Conservation (phyloP, 1,284 basidiomycete species). For the Coniophora puteana region DNA sequence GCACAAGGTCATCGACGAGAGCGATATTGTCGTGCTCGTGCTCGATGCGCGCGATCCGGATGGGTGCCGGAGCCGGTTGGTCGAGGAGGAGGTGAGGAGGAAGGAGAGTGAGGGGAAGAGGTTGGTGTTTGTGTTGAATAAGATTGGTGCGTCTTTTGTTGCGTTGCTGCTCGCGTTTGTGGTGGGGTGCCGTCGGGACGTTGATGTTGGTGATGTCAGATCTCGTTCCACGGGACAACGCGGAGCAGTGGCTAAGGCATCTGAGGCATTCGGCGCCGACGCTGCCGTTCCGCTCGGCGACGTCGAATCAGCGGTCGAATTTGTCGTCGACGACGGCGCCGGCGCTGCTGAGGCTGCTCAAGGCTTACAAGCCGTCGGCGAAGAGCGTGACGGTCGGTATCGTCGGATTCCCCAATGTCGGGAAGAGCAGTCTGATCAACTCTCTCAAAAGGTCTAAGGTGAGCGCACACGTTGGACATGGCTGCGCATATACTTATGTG, state of each 20-base stretch:
- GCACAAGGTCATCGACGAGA: constrained; percentile 91
- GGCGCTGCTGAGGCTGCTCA: constrained; percentile 82
- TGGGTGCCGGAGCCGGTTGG: constrained; percentile 81
- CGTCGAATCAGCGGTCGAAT: constrained; percentile 76
- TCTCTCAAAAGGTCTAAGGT: constrained; percentile 89
- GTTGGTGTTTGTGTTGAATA: constrained; percentile 88
- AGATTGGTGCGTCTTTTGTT: constrained; percentile 69
- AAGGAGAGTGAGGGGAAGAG: constrained; percentile 85
- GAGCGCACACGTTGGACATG: constrained; percentile 18
- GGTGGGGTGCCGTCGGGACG: neutral
- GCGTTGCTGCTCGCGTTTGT: constrained; percentile 2
- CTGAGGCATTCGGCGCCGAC: constrained; percentile 91
- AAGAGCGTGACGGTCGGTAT: constrained; percentile 87
- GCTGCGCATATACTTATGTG: constrained; percentile 31
- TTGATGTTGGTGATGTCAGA: constrained; percentile 65
- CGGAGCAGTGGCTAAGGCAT: constrained; percentile 88
- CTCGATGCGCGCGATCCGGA: constrained; percentile 92
- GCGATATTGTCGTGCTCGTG: constrained; percentile 87
- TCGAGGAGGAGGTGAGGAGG: constrained; percentile 87
- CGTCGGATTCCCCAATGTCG: constrained; percentile 97
- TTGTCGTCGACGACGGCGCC: constrained; percentile 78
- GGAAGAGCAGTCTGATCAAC: constrained; percentile 95
- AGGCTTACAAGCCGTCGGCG: constrained; percentile 81
- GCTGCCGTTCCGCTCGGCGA: constrained; percentile 89
- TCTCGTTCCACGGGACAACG: constrained; percentile 85